Evolutionary conservation across 495 filamentous ascomycete genomes (phyloP).

Genomic region (Penicillium paradoxum): DNA sequence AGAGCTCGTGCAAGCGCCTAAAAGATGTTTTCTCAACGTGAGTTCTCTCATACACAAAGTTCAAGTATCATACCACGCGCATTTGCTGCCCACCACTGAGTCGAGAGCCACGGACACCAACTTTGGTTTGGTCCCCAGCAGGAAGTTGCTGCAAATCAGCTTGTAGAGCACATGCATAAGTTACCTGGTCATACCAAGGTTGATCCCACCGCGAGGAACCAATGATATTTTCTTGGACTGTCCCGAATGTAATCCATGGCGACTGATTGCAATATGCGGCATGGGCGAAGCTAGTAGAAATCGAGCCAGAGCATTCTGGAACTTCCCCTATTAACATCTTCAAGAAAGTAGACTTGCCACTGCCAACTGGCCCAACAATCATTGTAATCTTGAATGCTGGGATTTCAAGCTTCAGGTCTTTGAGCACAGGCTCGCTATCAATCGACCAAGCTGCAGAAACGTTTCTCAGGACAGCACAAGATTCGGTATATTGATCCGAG

Average conservation of each 20-base stretch:
- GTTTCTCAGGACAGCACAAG: slow-evolving; percentile 8
- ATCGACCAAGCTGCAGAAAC: slow-evolving; percentile 21
- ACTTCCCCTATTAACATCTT: slow-evolving; percentile 50
- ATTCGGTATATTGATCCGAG: background rate
- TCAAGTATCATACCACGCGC: slow-evolving; percentile 38
- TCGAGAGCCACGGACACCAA: slow-evolving; percentile 59
- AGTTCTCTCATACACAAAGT: background rate
- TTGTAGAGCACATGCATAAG: slow-evolving; percentile 55
- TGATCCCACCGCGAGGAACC: slow-evolving; percentile 62
- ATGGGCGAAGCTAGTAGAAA: slow-evolving; percentile 23
- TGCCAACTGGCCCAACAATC: slow-evolving; percentile 51
- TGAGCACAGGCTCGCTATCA: slow-evolving; percentile 14
- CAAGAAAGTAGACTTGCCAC: slow-evolving; percentile 51
- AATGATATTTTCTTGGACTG: slow-evolving; percentile 69
- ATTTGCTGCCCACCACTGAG: slow-evolving; percentile 64
- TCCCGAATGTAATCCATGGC: slow-evolving; percentile 79
- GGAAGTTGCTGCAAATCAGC: slow-evolving; percentile 55
- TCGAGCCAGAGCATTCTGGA: slow-evolving; percentile 16
- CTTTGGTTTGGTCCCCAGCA: slow-evolving; percentile 56
- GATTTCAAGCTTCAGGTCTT: slow-evolving; percentile 23
- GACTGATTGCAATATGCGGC: slow-evolving; percentile 71
- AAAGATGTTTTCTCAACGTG: background rate
- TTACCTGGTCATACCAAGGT: slow-evolving; percentile 44
- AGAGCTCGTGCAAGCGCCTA: slow-evolving; percentile 48
- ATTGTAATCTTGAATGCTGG: slow-evolving; percentile 39